A percentile compares a stretch with the other conserved stretches of the same genome.
These are phyloP conservation scores for Cicer bijugum DNA, from an alignment of 306 rosid species.

Conservation along the genomic window DNA sequence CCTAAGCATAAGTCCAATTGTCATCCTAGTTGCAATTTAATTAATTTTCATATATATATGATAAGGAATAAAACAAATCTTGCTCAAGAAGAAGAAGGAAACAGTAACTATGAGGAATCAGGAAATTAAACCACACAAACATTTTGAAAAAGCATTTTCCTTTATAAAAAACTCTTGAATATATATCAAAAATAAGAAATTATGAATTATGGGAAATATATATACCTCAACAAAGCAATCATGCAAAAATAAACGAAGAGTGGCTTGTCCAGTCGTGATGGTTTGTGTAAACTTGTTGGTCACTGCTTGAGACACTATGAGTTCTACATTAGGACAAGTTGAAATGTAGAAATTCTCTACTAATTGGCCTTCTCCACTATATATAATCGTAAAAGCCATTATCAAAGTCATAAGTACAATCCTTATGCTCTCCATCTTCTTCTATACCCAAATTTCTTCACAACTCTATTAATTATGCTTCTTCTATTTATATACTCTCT, in stretches of 20 bases:
- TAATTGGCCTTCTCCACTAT: conserved; percentile 53
- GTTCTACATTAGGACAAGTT: conserved; percentile 73
- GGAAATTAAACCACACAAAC: no score
- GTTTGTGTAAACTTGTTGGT: conserved; percentile 61
- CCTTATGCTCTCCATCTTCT: conserved; percentile 42
- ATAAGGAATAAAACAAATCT: no score
- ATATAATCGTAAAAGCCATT: conserved; percentile 33
- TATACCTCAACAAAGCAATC: conserved; percentile 85
- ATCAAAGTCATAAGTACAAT: conserved; percentile 37
- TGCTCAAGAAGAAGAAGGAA: no score
- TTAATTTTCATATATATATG: no score
- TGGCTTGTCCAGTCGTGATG: conserved; percentile 61
- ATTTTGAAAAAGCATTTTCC: no score
- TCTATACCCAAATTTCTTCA: conserved; percentile 1
- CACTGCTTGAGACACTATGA: conserved; percentile 67
- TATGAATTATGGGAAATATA: not conserved
- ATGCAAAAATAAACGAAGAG: conserved; percentile 83
- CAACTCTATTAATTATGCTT: conserved; percentile 11
- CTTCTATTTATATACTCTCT: conserved; percentile 6
- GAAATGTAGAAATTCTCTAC: conserved; percentile 61
- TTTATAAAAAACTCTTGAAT: not conserved
- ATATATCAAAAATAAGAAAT: no score
- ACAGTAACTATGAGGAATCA: no score
- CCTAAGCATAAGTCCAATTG: no score
- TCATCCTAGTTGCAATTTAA: no score